Conservation (phyloP, 257 asterid genomes). For the Solanum neorickii region DNA sequence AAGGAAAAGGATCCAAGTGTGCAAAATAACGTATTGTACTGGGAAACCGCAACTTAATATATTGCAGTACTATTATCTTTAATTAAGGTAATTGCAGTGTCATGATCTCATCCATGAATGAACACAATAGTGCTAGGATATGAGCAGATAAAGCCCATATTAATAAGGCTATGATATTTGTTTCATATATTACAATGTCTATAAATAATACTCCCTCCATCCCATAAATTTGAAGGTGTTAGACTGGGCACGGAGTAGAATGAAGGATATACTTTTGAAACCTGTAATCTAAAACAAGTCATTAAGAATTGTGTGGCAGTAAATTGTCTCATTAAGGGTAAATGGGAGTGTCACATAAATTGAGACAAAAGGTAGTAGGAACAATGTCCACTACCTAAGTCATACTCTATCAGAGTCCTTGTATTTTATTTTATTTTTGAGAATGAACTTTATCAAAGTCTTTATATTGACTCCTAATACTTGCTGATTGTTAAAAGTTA, state of each 20-base stretch:
- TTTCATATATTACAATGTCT: neutral
- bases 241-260: neutral
- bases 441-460: neutral
- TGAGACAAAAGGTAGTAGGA: neutral
- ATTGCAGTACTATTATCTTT: neutral
- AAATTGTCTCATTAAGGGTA: neutral
- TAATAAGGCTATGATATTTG: neutral
- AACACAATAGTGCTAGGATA: neutral
- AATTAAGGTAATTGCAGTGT: neutral
- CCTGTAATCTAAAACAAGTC: neutral
- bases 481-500: neutral
- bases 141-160: neutral
- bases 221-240: neutral
- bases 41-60: neutral
- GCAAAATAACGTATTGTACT: neutral
- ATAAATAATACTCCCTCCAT: neutral
- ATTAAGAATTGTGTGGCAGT: neutral
- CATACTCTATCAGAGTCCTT: neutral
- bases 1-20: neutral
- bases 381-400: neutral
- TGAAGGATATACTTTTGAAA: neutral
- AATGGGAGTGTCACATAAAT: neutral
- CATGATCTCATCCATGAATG: neutral
- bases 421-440: neutral
- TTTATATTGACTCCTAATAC: neutral